Percentiles rank a stretch among this genome's conserved stretches.
Conservation (phyloP, 2,329 filamentous ascomycete genomes). For the Boeremia lycopersici region DNA sequence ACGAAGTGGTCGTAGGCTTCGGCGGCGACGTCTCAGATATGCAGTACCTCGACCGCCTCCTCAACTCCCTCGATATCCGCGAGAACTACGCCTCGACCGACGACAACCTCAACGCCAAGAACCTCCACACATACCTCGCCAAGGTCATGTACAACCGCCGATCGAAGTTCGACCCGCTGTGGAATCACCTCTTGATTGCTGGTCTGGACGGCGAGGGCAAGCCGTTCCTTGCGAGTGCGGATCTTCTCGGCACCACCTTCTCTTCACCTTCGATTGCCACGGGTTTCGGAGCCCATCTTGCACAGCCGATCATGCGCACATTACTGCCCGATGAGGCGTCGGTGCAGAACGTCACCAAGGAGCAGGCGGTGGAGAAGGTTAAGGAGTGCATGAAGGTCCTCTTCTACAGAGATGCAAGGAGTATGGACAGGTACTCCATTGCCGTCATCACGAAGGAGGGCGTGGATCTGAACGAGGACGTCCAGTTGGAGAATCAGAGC, state of each 20-base stretch:
- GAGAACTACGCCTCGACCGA: constrained; percentile 76
- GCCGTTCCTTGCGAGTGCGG: constrained; percentile 90
- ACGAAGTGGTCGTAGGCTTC: constrained; percentile 85
- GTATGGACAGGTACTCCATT: constrained; percentile 88
- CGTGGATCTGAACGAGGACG: constrained; percentile 81
- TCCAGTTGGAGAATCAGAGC: constrained; percentile 93
- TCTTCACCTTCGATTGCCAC: constrained; percentile 86
- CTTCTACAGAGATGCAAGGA: constrained; percentile 95
- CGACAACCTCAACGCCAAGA: constrained; percentile 78
- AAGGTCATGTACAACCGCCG: constrained; percentile 97
- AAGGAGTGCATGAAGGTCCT: constrained; percentile 98
- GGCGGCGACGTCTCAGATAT: constrained; percentile 98
- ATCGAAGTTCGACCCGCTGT: constrained; percentile 94
- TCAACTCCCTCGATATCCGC: constrained; percentile 82
- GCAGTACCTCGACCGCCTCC: constrained; percentile 95
- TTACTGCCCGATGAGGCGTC: constrained; percentile 83
- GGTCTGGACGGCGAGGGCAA: constrained; percentile 77
- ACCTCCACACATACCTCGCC: constrained; percentile 93
- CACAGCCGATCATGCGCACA: constrained; percentile 86
- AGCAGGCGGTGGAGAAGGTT: constrained; percentile 79
- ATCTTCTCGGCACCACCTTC: constrained; percentile 93
- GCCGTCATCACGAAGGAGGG: constrained; percentile 85
- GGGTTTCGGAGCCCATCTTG: constrained; percentile 90
- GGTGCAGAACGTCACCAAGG: constrained; percentile 71
- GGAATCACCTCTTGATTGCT: constrained; percentile 93